These are phyloP conservation scores for Zelopaecilomyces penicillatus DNA, from an alignment of 2,329 filamentous ascomycete genomes.

Conservation along the genomic window DNA sequence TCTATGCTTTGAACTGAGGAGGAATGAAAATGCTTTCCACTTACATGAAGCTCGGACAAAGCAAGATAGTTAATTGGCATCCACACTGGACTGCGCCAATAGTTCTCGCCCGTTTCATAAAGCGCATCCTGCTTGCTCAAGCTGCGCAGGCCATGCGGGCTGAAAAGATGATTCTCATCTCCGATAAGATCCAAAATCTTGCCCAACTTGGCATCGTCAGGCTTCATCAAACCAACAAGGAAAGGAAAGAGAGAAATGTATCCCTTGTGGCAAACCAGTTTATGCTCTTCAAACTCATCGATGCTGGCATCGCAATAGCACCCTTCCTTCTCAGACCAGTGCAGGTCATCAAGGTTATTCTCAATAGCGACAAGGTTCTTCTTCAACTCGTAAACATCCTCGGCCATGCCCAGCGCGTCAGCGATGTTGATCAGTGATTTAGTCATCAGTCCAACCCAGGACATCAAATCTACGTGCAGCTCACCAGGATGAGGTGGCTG, in stretches of 20 bases:
- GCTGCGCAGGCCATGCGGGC: conserved; percentile 77
- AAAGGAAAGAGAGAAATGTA: conserved; percentile 94
- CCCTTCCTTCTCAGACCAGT: conserved; percentile 75
- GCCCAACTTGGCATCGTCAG: conserved; percentile 66
- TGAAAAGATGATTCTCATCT: conserved; percentile 84
- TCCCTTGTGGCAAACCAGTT: conserved; percentile 89
- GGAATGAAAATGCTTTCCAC: conserved; percentile 23
- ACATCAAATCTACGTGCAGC: conserved; percentile 88
- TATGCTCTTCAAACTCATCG: conserved; percentile 87
- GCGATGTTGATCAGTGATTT: conserved; percentile 77
- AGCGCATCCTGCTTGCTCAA: conserved; percentile 74
- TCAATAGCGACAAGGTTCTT: conserved; percentile 69
- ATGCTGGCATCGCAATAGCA: conserved; percentile 94
- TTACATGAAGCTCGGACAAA: conserved; percentile 67
- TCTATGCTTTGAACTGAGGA: not conserved
- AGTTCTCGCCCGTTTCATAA: conserved; percentile 90
- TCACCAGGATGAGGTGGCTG: conserved; percentile 93
- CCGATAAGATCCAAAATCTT: conserved; percentile 68
- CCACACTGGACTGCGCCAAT: conserved; percentile 94
- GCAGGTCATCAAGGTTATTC: conserved; percentile 82
- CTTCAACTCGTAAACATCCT: conserved; percentile 67
- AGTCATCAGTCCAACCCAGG: conserved; percentile 97
- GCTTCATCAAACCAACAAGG: conserved; percentile 68
- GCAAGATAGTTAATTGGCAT: conserved; percentile 93
- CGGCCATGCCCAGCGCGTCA: conserved; percentile 60